phyloP scores from a whole-genome alignment of 352 stramenopile species.

The Phytophthora brassicae region DNA sequence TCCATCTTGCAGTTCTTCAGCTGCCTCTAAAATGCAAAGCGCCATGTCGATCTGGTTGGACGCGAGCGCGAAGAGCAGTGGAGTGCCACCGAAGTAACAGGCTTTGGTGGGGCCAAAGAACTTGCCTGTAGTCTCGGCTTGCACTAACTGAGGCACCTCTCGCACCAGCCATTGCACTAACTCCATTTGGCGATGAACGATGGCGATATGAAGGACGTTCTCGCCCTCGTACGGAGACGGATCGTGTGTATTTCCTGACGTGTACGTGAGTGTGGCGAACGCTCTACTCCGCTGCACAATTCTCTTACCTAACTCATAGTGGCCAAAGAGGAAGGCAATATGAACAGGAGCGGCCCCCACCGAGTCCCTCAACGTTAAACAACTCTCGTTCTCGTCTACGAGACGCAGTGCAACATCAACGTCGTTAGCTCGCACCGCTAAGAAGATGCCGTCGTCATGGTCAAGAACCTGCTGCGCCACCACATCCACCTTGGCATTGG shows the following conservation, averaged over 20 bases:
- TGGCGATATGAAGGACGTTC: slow-evolving; percentile 68
- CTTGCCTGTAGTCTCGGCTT: slow-evolving; percentile 46
- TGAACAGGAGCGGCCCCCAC: slow-evolving; percentile 52
- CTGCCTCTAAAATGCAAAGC: slow-evolving; percentile 38
- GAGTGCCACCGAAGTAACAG: slow-evolving; percentile 67
- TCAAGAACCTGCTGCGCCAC: slow-evolving; percentile 62
- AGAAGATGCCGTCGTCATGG: slow-evolving; percentile 60
- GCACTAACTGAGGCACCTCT: slow-evolving; percentile 39
- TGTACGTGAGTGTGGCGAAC: slow-evolving; percentile 46
- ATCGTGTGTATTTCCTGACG: slow-evolving; percentile 25
- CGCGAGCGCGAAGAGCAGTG: slow-evolving; percentile 57
- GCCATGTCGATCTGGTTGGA: slow-evolving; percentile 57
- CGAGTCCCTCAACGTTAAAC: slow-evolving; percentile 47
- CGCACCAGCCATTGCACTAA: slow-evolving; percentile 47
- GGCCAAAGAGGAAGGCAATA: slow-evolving; percentile 59
- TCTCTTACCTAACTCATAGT: slow-evolving; percentile 53
- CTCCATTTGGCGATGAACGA: slow-evolving; percentile 47
- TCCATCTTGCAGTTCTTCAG: slow-evolving; percentile 26
- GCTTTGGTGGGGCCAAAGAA: slow-evolving; percentile 53
- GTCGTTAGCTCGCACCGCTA: slow-evolving; percentile 52
- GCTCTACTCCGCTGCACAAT: slow-evolving; percentile 35
- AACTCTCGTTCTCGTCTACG: slow-evolving; percentile 37
- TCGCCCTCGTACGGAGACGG: slow-evolving; percentile 61
- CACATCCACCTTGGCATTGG: slow-evolving; percentile 43
- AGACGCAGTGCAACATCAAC: slow-evolving; percentile 20